Percentiles rank a stretch among this genome's conserved stretches.
Evolutionary conservation across 169 alveolate species (phyloP).

Genomic region (Plasmodium cynomolgi): DNA sequence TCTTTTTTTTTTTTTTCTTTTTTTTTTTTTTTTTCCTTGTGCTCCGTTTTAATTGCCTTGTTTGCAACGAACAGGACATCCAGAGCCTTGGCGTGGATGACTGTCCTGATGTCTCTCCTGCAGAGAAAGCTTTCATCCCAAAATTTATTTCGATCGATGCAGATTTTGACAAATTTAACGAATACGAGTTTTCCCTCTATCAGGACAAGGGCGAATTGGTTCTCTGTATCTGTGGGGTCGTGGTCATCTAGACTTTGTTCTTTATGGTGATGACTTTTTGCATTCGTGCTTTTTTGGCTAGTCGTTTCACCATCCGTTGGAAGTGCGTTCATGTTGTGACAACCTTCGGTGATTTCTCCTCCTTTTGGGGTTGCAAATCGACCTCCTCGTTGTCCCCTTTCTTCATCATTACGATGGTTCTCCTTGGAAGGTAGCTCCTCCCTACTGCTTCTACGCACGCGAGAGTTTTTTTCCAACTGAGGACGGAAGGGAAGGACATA

Average conservation of each 20-base stretch:
- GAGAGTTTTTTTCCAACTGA: not conserved
- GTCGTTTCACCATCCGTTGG: not conserved
- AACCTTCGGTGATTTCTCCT: not conserved
- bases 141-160: slow-evolving; percentile 90
- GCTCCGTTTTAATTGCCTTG: slow-evolving; percentile 36
- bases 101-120: slow-evolving; percentile 89
- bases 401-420: not conserved
- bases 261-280: not conserved
- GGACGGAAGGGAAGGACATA: slow-evolving; percentile 22
- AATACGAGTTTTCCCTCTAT: slow-evolving; percentile 86
- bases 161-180: slow-evolving; percentile 85
- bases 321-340: not conserved
- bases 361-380: not conserved
- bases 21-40: not conserved
- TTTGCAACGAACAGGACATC: slow-evolving; percentile 77
- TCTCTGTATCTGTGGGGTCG: not conserved
- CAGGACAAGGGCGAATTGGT: slow-evolving; percentile 76
- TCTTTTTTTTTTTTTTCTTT: not conserved
- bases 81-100: slow-evolving; percentile 81
- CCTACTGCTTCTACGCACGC: not conserved
- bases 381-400: not conserved
- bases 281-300: not conserved
- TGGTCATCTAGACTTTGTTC: slow-evolving; percentile 44
- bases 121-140: slow-evolving; percentile 90
- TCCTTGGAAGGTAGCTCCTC: not conserved